phyloP scores from a whole-genome alignment of 2,329 filamentous ascomycete species.

The Aspergillus melleus region DNA sequence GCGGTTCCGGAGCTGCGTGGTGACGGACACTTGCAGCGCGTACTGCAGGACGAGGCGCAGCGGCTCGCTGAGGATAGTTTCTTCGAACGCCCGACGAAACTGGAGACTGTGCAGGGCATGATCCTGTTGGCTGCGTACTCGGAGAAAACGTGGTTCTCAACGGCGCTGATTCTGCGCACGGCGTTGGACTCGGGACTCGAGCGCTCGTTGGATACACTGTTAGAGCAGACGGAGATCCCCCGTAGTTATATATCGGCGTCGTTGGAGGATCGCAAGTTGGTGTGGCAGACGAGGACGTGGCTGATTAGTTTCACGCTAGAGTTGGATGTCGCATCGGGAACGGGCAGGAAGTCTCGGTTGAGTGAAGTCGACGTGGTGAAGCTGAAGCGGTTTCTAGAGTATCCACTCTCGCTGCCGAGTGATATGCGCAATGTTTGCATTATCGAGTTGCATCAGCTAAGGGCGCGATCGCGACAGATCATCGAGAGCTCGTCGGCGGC shows the following conservation, averaged over 20 bases:
- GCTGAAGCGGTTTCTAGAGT: conserved; percentile 35
- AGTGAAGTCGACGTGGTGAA: conserved; percentile 34
- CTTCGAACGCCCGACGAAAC: conserved; percentile 37
- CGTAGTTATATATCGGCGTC: conserved; percentile 36
- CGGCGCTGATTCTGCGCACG: conserved; percentile 36
- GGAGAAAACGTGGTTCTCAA: conserved; percentile 40
- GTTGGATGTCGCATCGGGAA: conserved; percentile 36
- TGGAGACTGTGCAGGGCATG: conserved; percentile 40
- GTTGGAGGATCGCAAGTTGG: conserved; percentile 34
- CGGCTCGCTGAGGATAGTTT: conserved; percentile 38
- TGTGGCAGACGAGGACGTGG: conserved; percentile 39
- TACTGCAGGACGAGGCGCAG: conserved; percentile 38
- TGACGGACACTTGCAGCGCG: conserved; percentile 35
- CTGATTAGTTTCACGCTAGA: conserved; percentile 37
- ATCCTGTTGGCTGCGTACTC: conserved; percentile 38
- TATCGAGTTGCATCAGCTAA: conserved; percentile 37
- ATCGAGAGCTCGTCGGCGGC: conserved; percentile 29
- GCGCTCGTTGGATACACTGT: conserved; percentile 34
- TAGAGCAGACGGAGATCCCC: conserved; percentile 31
- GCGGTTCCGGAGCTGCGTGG: conserved; percentile 33
- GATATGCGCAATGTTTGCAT: conserved; percentile 38
- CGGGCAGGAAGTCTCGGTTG: conserved; percentile 36
- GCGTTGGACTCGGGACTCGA: conserved; percentile 37
- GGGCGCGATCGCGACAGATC: conserved; percentile 29
- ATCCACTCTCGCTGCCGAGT: conserved; percentile 35